Evolutionary conservation across 179 eudicot genomes (phyloP).

Genomic region (Beta macrorhiza): DNA sequence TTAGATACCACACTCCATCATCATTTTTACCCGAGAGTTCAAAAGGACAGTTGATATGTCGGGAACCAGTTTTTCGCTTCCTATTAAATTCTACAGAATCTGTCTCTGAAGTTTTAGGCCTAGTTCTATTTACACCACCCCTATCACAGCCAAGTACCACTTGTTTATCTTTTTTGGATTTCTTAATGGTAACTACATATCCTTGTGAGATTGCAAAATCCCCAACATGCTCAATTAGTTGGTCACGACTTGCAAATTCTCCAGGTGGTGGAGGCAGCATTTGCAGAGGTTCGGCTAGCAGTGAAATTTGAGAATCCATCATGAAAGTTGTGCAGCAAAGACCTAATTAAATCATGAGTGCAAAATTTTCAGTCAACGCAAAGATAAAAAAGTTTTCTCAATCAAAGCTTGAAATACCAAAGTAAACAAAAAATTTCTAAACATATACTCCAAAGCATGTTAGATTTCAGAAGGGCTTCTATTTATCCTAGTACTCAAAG

Average conservation of each 20-base stretch:
- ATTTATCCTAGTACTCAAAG: neutral
- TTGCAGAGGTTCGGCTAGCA: slow-evolving; percentile 41
- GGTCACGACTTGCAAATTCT: slow-evolving; percentile 63
- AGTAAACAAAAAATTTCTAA: neutral
- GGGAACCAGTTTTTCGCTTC: slow-evolving; percentile 54
- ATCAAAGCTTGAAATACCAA: neutral
- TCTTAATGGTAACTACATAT: slow-evolving; percentile 66
- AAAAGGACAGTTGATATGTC: slow-evolving; percentile 68
- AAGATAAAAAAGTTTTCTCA: neutral
- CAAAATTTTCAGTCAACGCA: neutral
- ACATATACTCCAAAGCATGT: neutral
- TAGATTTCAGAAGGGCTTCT: neutral
- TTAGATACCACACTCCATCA: slow-evolving; percentile 57
- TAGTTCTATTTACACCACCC: slow-evolving; percentile 61
- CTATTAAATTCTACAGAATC: slow-evolving; percentile 41
- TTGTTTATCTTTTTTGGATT: slow-evolving; percentile 56
- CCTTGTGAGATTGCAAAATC: slow-evolving; percentile 71
- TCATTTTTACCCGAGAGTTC: slow-evolving; percentile 61
- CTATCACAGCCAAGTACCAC: slow-evolving; percentile 72
- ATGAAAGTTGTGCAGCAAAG: neutral
- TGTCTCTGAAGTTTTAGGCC: slow-evolving; percentile 48
- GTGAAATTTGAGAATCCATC: slow-evolving; percentile 26
- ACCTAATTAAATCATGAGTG: slow-evolving; percentile 21
- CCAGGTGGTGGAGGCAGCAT: slow-evolving; percentile 82
- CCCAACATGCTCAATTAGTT: slow-evolving; percentile 67